These are phyloP conservation scores for Centella asiatica DNA, from an alignment of 129 eudicot species.

Conservation along the genomic window DNA sequence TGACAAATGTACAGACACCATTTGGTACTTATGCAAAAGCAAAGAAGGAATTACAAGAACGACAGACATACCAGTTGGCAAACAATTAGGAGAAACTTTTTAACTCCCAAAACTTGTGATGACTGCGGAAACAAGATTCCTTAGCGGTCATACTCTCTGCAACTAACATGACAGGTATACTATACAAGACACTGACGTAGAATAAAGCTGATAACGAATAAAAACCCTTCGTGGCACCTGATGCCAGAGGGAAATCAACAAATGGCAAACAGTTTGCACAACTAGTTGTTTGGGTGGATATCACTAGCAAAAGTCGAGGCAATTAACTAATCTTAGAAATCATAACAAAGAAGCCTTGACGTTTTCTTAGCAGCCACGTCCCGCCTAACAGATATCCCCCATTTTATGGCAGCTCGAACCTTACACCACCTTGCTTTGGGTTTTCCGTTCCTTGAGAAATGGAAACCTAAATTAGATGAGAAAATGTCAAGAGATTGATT, in stretches of 20 bases:
- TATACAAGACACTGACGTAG: neutral
- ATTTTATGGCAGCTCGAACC: slow-evolving; percentile 35
- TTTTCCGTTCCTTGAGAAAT: slow-evolving; percentile 15
- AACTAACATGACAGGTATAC: too few species aligned
- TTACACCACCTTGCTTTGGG: slow-evolving; percentile 35
- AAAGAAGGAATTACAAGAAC: neutral
- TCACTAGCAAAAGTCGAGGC: neutral
- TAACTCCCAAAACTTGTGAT: neutral
- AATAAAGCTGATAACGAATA: neutral
- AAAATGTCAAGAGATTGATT: slow-evolving; percentile 10
- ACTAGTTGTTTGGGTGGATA: neutral
- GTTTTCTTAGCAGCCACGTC: slow-evolving; percentile 24
- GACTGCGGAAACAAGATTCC: neutral
- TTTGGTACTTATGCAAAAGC: neutral
- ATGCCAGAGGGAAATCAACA: slow-evolving; percentile 24
- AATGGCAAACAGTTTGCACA: neutral
- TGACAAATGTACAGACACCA: neutral
- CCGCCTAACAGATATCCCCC: slow-evolving; percentile 25
- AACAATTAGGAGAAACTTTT: neutral
- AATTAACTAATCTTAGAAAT: neutral
- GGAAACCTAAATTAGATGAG: slow-evolving; percentile 15
- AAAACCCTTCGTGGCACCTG: neutral
- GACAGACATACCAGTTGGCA: too few species aligned
- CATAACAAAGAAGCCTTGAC: neutral
- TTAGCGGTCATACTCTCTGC: neutral